Conservation (phyloP, 495 filamentous ascomycete genomes). For the Apiosordaria backusii region DNA sequence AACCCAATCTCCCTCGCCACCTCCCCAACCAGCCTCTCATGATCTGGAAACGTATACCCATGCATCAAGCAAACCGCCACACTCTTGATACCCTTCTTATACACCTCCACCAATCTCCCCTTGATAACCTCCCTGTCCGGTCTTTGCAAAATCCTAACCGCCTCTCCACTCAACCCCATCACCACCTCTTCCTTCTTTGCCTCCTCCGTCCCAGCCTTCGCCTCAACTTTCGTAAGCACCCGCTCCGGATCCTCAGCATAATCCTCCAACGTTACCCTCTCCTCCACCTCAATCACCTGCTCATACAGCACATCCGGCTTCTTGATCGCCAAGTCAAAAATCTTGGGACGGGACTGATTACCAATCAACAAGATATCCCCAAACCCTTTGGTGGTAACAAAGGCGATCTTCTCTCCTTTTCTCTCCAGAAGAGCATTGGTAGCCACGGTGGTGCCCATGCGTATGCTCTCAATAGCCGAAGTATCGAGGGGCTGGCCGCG, state of each 20-base stretch:
- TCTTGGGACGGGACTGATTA: slow-evolving; percentile 77
- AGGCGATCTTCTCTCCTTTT: slow-evolving; percentile 87
- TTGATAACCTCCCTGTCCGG: slow-evolving; percentile 53
- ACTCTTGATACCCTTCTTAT: slow-evolving; percentile 60
- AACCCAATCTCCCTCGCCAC: slow-evolving; percentile 73
- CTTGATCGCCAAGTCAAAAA: slow-evolving; percentile 77
- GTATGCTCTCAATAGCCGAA: slow-evolving; percentile 74
- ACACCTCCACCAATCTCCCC: slow-evolving; percentile 54
- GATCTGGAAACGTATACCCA: slow-evolving; percentile 73
- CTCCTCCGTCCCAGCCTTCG: slow-evolving; percentile 44
- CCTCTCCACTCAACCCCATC: slow-evolving; percentile 64
- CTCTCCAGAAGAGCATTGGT: slow-evolving; percentile 88
- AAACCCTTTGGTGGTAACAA: slow-evolving; percentile 92
- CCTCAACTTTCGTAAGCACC: slow-evolving; percentile 46
- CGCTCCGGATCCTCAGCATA: slow-evolving; percentile 78
- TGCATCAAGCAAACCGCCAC: slow-evolving; percentile 80
- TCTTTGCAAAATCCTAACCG: slow-evolving; percentile 61
- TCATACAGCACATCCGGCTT: slow-evolving; percentile 79
- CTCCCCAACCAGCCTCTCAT: slow-evolving; percentile 65
- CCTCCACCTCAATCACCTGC: slow-evolving; percentile 71
- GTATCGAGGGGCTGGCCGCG: slow-evolving; percentile 82
- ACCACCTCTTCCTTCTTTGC: slow-evolving; percentile 53
- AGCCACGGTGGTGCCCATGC: slow-evolving; percentile 88
- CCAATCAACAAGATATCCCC: slow-evolving; percentile 86
- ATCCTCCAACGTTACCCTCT: slow-evolving; percentile 83